phyloP scores from a whole-genome alignment of 1,139 yeast species.

The Torulaspora pretoriensis region DNA sequence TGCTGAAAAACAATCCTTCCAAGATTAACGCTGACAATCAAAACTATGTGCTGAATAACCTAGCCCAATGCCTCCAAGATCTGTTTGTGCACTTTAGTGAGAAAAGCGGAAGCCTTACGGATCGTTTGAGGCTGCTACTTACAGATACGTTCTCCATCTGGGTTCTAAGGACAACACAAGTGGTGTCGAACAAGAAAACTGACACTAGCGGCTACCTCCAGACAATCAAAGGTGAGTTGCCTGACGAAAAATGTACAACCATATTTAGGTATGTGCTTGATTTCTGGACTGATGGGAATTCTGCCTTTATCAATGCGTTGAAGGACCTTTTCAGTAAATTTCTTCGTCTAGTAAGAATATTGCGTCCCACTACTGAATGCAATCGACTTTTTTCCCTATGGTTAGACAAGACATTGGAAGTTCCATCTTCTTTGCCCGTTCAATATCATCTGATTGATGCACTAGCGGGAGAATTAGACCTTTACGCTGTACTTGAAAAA shows the following conservation, averaged over 20 bases:
- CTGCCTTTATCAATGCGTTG: conserved; percentile 66
- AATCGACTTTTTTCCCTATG: conserved; percentile 40
- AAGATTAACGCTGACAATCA: conserved; percentile 14
- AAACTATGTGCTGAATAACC: conserved; percentile 8
- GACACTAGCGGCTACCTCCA: conserved; percentile 12
- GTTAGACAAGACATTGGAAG: conserved; percentile 42
- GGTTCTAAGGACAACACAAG: conserved; percentile 46
- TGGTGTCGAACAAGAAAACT: conserved; percentile 18
- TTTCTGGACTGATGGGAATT: conserved; percentile 67
- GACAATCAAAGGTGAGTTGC: conserved; percentile 23
- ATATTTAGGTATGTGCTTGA: conserved; percentile 57
- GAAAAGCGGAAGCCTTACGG: conserved; percentile 14
- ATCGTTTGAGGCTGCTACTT: conserved; percentile 39
- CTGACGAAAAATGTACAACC: conserved; percentile 35
- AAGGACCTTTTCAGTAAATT: conserved; percentile 55
- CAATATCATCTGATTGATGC: conserved; percentile 57
- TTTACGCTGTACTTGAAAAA: conserved; percentile 40
- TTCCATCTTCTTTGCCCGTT: conserved; percentile 53
- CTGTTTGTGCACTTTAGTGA: conserved; percentile 10
- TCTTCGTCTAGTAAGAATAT: conserved; percentile 39
- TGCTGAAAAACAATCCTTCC: conserved; percentile 18
- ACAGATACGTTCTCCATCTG: conserved; percentile 65
- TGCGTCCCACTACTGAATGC: conserved; percentile 23
- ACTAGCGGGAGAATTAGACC: conserved; percentile 46
- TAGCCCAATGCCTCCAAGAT: conserved; percentile 11